Evolutionary conservation across 2,329 filamentous ascomycete species (phyloP).

Genomic region (Raffaelea ambrosiae): DNA sequence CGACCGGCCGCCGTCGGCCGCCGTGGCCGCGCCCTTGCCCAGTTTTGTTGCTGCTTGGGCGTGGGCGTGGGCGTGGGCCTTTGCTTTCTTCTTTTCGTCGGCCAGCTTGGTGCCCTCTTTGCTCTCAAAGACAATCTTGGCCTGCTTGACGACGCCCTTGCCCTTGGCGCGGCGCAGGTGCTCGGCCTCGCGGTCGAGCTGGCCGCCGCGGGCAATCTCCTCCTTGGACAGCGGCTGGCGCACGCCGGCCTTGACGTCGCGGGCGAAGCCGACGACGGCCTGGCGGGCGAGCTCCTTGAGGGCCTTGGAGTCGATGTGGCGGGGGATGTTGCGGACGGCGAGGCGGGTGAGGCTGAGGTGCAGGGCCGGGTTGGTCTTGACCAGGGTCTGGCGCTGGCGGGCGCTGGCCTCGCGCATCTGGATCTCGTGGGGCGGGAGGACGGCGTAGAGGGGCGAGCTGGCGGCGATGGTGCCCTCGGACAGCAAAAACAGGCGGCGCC

Average conservation of each 20-base stretch:
- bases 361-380: constrained; percentile 83
- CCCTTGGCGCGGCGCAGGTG: constrained; percentile 69
- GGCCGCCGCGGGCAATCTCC: constrained; percentile 70
- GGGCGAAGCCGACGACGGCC: constrained; percentile 90
- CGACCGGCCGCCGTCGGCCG: constrained; percentile 57
- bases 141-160: constrained; percentile 81
- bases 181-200: constrained; percentile 74
- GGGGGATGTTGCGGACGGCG: constrained; percentile 84
- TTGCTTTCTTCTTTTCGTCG: constrained; percentile 28
- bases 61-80: no score
- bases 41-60: constrained; percentile 46
- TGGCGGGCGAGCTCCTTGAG: constrained; percentile 85
- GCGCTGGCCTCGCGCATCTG: constrained; percentile 82
- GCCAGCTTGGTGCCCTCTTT: constrained; percentile 74
- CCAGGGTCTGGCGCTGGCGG: constrained; percentile 79
- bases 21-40: constrained; percentile 40
- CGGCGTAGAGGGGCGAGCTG: constrained; percentile 68
- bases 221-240: constrained; percentile 81
- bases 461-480: constrained; percentile 74
- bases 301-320: constrained; percentile 73
- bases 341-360: constrained; percentile 85
- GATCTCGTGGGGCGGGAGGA: constrained; percentile 69
- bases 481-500: constrained; percentile 80
- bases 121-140: constrained; percentile 91
- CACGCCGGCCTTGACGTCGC: constrained; percentile 71